Percentiles rank a stretch among this genome's conserved stretches.
phyloP scores from a whole-genome alignment of 2,329 filamentous ascomycete species.

The Aspergillus sp. region DNA sequence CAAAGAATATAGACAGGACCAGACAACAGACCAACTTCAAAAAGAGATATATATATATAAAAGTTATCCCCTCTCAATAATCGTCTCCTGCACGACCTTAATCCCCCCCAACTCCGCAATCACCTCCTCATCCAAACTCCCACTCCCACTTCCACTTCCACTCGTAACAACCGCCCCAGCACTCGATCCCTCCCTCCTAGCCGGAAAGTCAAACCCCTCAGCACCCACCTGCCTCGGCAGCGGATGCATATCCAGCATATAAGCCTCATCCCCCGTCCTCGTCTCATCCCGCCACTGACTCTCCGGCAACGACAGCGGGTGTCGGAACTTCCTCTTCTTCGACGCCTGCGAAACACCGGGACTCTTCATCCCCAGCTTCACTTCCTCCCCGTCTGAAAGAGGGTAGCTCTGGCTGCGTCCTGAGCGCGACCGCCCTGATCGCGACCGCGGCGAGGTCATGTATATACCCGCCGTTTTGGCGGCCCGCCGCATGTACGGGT shows the following conservation, averaged over 20 bases:
- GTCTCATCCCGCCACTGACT: slow-evolving; percentile 33
- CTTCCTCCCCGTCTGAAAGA: slow-evolving; percentile 20
- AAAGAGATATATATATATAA: too few species aligned
- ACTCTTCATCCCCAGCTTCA: neutral
- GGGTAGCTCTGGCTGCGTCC: slow-evolving; percentile 21
- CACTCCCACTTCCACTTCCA: neutral
- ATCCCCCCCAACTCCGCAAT: neutral
- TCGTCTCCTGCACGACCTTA: slow-evolving; percentile 10
- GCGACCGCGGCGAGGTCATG: slow-evolving; percentile 14
- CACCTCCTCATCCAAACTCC: neutral
- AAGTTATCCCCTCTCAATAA: neutral
- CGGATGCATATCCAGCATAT: neutral
- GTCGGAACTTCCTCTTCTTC: slow-evolving; percentile 25
- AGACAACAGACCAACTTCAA: neutral
- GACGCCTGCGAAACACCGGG: slow-evolving; percentile 8
- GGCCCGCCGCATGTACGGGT: slow-evolving; percentile 33
- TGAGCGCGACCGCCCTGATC: slow-evolving; percentile 5
- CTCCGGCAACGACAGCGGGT: slow-evolving; percentile 33
- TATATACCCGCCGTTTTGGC: slow-evolving; percentile 28
- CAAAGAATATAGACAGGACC: neutral
- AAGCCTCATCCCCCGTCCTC: neutral
- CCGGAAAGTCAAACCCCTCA: neutral
- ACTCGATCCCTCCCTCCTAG: neutral
- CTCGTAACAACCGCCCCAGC: neutral
- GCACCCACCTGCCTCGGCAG: neutral